Conservation (phyloP, 163 green algal species). For the Chlorella variabilis region DNA sequence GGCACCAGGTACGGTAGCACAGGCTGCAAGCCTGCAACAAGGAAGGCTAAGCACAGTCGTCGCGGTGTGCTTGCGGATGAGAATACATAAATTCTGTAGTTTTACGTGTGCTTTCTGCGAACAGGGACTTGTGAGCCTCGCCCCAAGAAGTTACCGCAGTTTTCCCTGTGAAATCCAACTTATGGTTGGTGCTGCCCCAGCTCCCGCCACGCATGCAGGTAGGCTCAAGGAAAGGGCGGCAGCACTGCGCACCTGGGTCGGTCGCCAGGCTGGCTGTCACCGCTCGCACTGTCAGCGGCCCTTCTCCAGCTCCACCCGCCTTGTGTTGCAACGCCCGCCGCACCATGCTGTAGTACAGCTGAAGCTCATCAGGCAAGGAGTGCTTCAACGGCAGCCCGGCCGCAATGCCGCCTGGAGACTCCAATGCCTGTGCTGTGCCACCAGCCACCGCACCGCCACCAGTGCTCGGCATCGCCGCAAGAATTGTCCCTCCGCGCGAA, state of each 20-base stretch:
- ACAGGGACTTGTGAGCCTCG: no score
- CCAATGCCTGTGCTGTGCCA: constrained; percentile 30
- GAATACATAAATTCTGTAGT: neutral
- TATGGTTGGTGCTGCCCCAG: no score
- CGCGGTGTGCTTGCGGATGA: no score
- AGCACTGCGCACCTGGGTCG: constrained; percentile 56
- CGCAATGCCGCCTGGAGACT: constrained; percentile 13
- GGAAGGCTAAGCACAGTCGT: neutral
- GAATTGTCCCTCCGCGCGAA: neutral
- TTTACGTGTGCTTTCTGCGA: no score
- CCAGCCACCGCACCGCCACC: neutral
- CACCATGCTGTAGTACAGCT: constrained; percentile 76
- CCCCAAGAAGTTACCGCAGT: no score
- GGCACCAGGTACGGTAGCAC: constrained; percentile 81
- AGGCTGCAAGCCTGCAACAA: constrained; percentile 70
- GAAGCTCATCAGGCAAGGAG: constrained; percentile 71
- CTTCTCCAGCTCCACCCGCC: neutral
- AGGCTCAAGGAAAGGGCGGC: no score
- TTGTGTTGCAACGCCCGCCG: neutral
- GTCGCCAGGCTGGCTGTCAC: constrained; percentile 72
- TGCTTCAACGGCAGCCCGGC: constrained; percentile 58
- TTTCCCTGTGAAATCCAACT: no score
- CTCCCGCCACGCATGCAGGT: neutral
- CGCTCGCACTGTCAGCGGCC: neutral
- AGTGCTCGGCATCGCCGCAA: neutral